These are phyloP conservation scores for Ophiocordyceps polyrhachis-furcata DNA, from an alignment of 2,329 filamentous ascomycete species.

Conservation along the genomic window DNA sequence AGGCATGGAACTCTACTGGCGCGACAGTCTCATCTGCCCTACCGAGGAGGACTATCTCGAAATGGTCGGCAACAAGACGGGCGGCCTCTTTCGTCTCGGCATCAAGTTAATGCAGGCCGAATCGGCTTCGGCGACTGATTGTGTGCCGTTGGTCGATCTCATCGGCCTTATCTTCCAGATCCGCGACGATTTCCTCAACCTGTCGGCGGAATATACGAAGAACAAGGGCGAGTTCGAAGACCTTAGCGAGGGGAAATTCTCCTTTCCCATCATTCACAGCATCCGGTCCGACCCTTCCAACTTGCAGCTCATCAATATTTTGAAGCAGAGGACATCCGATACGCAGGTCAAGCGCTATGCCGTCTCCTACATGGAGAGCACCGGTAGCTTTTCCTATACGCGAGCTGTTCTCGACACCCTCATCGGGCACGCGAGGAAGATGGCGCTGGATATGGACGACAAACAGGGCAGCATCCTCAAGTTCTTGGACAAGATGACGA, in stretches of 20 bases:
- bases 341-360: slow-evolving; percentile 83
- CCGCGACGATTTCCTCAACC: slow-evolving; percentile 84
- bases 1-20: slow-evolving; percentile 84
- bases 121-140: slow-evolving; percentile 38
- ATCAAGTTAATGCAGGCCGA: slow-evolving; percentile 81
- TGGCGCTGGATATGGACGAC: slow-evolving; percentile 46
- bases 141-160: slow-evolving; percentile 70
- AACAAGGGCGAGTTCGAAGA: slow-evolving; percentile 95
- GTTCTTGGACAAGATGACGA: slow-evolving; percentile 49
- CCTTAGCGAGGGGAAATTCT: slow-evolving; percentile 92
- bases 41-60: slow-evolving; percentile 79
- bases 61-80: slow-evolving; percentile 85
- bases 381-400: slow-evolving; percentile 79
- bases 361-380: slow-evolving; percentile 74
- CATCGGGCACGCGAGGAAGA: slow-evolving; percentile 39
- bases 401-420: slow-evolving; percentile 45
- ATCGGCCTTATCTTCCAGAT: slow-evolving; percentile 81
- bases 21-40: slow-evolving; percentile 66
- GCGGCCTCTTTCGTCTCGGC: slow-evolving; percentile 66
- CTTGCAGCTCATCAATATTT: slow-evolving; percentile 72
- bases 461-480: slow-evolving; percentile 40
- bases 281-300: slow-evolving; percentile 60
- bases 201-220: slow-evolving; percentile 58
- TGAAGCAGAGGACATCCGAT: slow-evolving; percentile 75
- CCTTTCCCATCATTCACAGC: slow-evolving; percentile 85